Percentiles rank a stretch among this genome's conserved stretches.
These are phyloP conservation scores for Podila epigama DNA, from an alignment of 192 early-diverging fungal genomes.

Conservation along the genomic window DNA sequence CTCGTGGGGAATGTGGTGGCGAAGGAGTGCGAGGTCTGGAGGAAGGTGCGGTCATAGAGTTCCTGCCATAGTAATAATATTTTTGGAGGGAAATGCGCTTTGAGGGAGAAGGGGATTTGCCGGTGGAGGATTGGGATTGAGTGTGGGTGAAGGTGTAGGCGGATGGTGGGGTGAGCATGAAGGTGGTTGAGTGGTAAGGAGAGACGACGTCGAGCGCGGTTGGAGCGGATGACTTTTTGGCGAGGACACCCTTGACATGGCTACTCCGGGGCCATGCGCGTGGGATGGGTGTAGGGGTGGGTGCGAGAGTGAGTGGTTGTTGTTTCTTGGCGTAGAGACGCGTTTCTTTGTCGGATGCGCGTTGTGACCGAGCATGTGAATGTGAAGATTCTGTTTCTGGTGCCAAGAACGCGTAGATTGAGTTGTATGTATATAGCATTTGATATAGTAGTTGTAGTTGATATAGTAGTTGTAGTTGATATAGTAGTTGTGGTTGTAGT, in stretches of 20 bases:
- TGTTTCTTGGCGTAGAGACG: not conserved
- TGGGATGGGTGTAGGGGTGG: not conserved
- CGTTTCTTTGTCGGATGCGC: not conserved
- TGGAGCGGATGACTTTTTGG: slow-evolving; percentile 26
- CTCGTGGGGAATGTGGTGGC: slow-evolving; percentile 2
- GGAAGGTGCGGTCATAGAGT: slow-evolving; percentile 19
- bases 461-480: too few relatives aligned
- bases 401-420: too few relatives aligned
- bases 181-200: slow-evolving; percentile 39
- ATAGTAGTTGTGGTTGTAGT: too few relatives aligned
- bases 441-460: too few relatives aligned
- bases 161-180: slow-evolving; percentile 45
- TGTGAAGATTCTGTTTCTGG: too few relatives aligned
- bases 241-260: slow-evolving; percentile 35
- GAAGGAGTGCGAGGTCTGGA: slow-evolving; percentile 33
- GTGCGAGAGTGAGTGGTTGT: not conserved
- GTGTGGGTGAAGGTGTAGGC: slow-evolving; percentile 15
- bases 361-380: too few relatives aligned
- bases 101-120: slow-evolving; percentile 15
- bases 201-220: slow-evolving; percentile 40
- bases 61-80: slow-evolving; percentile 46
- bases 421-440: too few relatives aligned
- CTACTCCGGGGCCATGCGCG: slow-evolving; percentile 34
- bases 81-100: slow-evolving; percentile 46
- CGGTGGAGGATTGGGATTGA: not conserved